Evolutionary conservation across 179 eudicot genomes (phyloP).

Genomic region (Beta corolliflora): DNA sequence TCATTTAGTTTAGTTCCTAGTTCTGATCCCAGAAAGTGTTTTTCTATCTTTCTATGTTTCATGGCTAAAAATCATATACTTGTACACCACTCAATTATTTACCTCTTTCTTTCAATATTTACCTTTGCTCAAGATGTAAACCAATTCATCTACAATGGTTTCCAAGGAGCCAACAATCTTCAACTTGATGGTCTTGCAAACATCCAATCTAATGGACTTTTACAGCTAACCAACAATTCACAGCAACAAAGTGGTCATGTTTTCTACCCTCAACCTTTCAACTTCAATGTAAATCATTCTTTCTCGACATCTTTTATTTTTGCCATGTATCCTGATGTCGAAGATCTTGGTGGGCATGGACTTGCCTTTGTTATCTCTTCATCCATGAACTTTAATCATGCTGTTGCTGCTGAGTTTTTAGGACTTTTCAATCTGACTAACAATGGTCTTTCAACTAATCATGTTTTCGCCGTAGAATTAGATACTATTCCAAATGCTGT

Average conservation of each 20-base stretch:
- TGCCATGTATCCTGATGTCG: constrained; percentile 10
- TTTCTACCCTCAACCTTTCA: constrained; percentile 8
- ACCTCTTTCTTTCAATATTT: background rate
- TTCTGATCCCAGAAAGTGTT: background rate
- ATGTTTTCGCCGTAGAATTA: constrained; percentile 40
- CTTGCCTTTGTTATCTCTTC: constrained; percentile 31
- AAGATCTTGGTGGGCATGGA: constrained; percentile 25
- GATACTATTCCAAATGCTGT: constrained; percentile 38
- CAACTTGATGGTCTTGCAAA: constrained; percentile 25
- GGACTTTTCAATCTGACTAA: constrained; percentile 38
- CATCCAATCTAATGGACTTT: constrained; percentile 32
- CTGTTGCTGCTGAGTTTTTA: constrained; percentile 25
- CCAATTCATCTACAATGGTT: constrained; percentile 18
- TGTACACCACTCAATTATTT: background rate
- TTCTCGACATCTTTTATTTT: constrained; percentile 32
- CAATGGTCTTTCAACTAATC: constrained; percentile 31
- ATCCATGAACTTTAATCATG: constrained; percentile 22
- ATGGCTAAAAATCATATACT: background rate
- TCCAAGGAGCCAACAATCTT: constrained; percentile 15
- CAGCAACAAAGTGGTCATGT: constrained; percentile 20
- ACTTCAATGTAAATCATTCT: background rate
- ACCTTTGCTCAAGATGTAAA: background rate
- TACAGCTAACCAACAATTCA: constrained; percentile 35
- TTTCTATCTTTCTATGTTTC: background rate
- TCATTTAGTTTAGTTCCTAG: background rate